A percentile compares a stretch with the other conserved stretches of the same genome.
These are phyloP conservation scores for Colletotrichum sp. DNA, from an alignment of 2,329 filamentous ascomycete species.

Conservation along the genomic window DNA sequence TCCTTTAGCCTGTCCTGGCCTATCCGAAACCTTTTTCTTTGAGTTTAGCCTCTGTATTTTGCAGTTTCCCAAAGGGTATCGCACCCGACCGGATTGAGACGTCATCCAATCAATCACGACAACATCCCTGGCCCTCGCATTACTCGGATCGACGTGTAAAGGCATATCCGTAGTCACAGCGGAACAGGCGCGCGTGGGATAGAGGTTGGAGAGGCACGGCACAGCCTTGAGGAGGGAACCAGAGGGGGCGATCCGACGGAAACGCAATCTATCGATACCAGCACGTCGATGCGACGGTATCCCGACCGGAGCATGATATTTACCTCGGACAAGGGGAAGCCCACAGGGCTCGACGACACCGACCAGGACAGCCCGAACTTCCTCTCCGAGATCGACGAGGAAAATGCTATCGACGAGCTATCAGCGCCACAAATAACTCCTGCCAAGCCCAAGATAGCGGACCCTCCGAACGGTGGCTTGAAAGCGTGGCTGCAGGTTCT, in stretches of 20 bases:
- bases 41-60: background rate
- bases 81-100: background rate
- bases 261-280: background rate
- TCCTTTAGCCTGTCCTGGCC: background rate
- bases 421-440: background rate
- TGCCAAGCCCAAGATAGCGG: background rate
- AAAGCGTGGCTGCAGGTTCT: constrained; percentile 55
- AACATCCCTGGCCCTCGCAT: background rate
- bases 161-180: background rate
- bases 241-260: background rate
- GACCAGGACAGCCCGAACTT: background rate
- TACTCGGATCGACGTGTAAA: background rate
- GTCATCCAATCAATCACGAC: background rate
- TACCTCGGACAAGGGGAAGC: background rate
- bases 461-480: constrained; percentile 27
- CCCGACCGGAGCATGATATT: background rate
- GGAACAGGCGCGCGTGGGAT: background rate
- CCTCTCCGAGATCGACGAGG: background rate
- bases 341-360: background rate
- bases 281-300: background rate
- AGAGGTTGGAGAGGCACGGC: background rate
- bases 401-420: background rate
- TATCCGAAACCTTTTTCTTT: background rate
- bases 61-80: background rate
- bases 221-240: background rate